A percentile compares a stretch with the other conserved stretches of the same genome.
Evolutionary conservation across 805 yeast genomes (phyloP).

Genomic region (Lachancea meyersii): DNA sequence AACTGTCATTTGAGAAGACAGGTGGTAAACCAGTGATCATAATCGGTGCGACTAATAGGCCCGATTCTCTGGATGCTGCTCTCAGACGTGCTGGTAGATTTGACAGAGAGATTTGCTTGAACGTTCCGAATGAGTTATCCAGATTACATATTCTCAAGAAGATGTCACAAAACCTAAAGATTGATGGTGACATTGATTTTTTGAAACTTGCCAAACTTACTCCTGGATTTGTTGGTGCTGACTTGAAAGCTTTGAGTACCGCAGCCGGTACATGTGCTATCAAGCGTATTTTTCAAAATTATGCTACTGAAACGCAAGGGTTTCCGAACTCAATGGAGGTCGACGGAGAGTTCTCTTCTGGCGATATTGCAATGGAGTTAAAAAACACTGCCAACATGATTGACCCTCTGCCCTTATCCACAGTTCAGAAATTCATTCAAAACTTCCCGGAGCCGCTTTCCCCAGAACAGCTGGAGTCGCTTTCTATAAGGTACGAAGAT

Average conservation of each 20-base stretch:
- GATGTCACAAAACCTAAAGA: constrained; percentile 60
- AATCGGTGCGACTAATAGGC: constrained; percentile 94
- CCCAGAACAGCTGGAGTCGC: constrained; percentile 63
- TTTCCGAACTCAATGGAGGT: constrained; percentile 25
- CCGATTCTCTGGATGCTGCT: constrained; percentile 92
- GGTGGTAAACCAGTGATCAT: constrained; percentile 89
- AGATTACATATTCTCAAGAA: constrained; percentile 69
- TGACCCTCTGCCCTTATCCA: constrained; percentile 42
- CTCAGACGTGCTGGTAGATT: constrained; percentile 94
- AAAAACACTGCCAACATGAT: constrained; percentile 33
- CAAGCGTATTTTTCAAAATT: constrained; percentile 73
- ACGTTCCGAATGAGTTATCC: constrained; percentile 87
- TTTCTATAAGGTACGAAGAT: constrained; percentile 72
- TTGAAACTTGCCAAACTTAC: constrained; percentile 77
- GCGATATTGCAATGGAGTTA: constrained; percentile 14
- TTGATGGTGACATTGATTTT: constrained; percentile 68
- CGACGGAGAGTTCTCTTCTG: constrained; percentile 13
- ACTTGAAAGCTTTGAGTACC: constrained; percentile 83
- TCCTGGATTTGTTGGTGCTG: constrained; percentile 98
- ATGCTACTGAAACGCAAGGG: constrained; percentile 27
- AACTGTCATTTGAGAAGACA: constrained; percentile 78
- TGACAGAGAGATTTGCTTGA: constrained; percentile 87
- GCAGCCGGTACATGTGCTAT: constrained; percentile 95
- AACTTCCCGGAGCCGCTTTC: constrained; percentile 78
- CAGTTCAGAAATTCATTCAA: constrained; percentile 64